Evolutionary conservation across 495 filamentous ascomycete species (phyloP), one percentile per base, ranked within the genome.

Genomic region (Halenospora varia): DNA sequence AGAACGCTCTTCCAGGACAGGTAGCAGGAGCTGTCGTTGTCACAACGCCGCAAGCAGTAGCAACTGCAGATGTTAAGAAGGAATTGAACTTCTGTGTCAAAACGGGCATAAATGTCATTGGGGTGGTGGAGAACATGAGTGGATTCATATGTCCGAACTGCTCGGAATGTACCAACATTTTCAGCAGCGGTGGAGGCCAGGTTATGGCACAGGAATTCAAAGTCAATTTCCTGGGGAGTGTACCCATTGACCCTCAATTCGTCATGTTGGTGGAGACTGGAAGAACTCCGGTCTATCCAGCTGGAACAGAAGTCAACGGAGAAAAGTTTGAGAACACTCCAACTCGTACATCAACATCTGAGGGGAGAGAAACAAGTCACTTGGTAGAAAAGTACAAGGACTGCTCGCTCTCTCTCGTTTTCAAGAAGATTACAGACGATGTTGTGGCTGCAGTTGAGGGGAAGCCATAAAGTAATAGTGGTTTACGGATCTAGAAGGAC

Each of bases 91-190:
- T 98, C 66, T 98, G 94, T 70, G 75, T 74, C 22, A 97, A 97
- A 75, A 92, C 88, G 6, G 83, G 84, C 18, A 84, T 98, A 41
- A 74, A 81, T 11, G 83, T 96, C 18, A 75, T 97, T 26, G 94
- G 94, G 0, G 92, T 98, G 2, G 78, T 98, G 39, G 94, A 98
- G 75, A 98, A 98, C 71, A 97, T 98, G 95, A 87, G 87, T 23
- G 94, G 94, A 1, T 98, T 92, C 72, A 88, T 96, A 53, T 98
- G 94, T 72, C 93, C 93, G 29, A 90, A 92, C 67, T 98, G 94
- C 73, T 88, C 87, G 61, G 90, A 95, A 71, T 90, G 91, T 70
- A 96, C 89, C 44, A 89, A 97, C 74, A 74, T 97, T 54, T 97
- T 97, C 68, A 87, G 84, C 48, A 90, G 84, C 51, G 95, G 94